Conservation (phyloP, 2,329 filamentous ascomycete species). For the Verruconis gallopava region DNA sequence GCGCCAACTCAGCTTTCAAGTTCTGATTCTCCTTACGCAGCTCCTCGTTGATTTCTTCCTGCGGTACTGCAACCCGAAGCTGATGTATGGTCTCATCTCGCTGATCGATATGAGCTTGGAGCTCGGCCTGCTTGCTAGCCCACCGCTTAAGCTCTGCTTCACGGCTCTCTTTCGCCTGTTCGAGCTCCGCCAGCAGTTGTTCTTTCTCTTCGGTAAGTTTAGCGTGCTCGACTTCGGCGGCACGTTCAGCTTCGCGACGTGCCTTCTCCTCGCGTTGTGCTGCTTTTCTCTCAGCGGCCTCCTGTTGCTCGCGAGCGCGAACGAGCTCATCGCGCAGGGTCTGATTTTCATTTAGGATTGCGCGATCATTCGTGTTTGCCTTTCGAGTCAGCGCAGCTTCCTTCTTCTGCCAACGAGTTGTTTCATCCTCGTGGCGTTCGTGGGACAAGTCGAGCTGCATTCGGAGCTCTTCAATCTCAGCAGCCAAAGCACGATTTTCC, state of each 20-base stretch:
- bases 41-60: conserved; percentile 25
- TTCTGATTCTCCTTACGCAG: conserved; percentile 26
- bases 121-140: conserved; percentile 19
- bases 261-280: conserved; percentile 22
- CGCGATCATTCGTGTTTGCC: conserved; percentile 4
- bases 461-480: conserved; percentile 11
- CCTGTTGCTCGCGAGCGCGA: conserved; percentile 21
- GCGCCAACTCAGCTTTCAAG: conserved; percentile 17
- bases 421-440: conserved; percentile 10
- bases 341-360: conserved; percentile 10
- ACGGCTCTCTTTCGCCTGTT: conserved; percentile 59
- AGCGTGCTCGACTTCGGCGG: conserved; percentile 24
- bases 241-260: conserved; percentile 19
- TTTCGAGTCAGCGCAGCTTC: conserved; percentile 9
- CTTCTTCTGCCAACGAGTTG: conserved; percentile 3
- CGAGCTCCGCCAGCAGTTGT: conserved; percentile 57
- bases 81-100: conserved; percentile 27
- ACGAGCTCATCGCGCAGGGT: conserved; percentile 14
- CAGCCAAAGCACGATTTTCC: conserved; percentile 4
- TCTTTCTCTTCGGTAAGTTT: conserved; percentile 61
- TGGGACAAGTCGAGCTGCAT: conserved; percentile 6
- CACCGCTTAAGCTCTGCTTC: conserved; percentile 33
- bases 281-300: conserved; percentile 24
- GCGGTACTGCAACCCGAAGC: conserved; percentile 20
- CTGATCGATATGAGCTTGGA: conserved; percentile 22